Evolutionary conservation across 352 stramenopile genomes (phyloP), one percentile per base, ranked within the genome.

Genomic region (Paralagenidium karlingii): DNA sequence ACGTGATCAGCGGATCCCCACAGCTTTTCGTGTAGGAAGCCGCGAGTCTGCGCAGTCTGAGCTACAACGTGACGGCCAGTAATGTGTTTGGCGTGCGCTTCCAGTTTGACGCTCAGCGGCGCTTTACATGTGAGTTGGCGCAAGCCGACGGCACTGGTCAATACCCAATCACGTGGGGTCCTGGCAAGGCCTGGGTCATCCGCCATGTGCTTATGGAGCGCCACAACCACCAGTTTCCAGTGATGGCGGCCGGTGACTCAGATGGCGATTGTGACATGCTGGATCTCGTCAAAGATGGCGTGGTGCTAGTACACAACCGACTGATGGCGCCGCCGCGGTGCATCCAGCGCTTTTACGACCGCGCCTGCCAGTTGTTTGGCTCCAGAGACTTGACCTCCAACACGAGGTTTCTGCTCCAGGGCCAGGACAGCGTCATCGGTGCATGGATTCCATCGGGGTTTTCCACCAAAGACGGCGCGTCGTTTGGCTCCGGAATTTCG

Each of bases 111-210:
- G 49, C 45, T 10, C 47, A 49, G 11, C 46, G 57, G 30, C 52
- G 53, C 10, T 80, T 82, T 41, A 74, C 65, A 0, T 55, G 49
- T 18, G 21, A 67, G 27, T 30, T 66, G 6, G 37, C 61, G 11
- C 46, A 58, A 5, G n/a, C n/a, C n/a, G n/a, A n/a, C n/a, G n/a
- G n/a, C n/a, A n/a, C n/a, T n/a, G n/a, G n/a, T n/a, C 25, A 76
- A 37, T 79, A 82, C 47, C 65, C 68, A 26, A 79, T 82, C 53
- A 77, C 65, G 43, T 82, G 68, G 65, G 68, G 65, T 2, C 62
- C 63, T 0, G 68, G 63, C 20, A 82, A 79, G 45, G 68, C 63
- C 0, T 38, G 34, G 24, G 58, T 82, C 42, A 52, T 79, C 19
- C 56, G 58, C 8, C 69, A 54, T 36, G 52, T 62, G 34, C 49